These are phyloP conservation scores for Dioszegia hungarica DNA, from an alignment of 768 basidiomycete genomes.

Conservation along the genomic window DNA sequence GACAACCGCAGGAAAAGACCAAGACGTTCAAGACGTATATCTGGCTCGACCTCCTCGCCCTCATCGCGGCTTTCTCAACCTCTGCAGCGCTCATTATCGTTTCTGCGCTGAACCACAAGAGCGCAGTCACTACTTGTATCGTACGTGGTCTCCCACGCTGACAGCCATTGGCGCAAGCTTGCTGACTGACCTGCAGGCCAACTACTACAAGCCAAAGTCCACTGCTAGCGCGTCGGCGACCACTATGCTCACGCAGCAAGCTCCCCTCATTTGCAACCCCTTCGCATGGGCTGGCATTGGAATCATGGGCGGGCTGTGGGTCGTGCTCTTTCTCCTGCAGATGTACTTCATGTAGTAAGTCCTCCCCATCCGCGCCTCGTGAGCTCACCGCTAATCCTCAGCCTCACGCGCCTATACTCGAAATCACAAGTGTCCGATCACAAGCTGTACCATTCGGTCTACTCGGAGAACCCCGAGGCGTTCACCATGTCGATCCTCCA, in stretches of 20 bases:
- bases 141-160: too few species aligned
- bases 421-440: conserved; percentile 72
- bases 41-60: conserved; percentile 26
- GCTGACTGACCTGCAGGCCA: background rate
- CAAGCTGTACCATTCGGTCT: conserved; percentile 69
- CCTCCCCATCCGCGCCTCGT: background rate
- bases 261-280: conserved; percentile 72
- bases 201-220: conserved; percentile 1
- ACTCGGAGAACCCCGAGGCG: conserved; percentile 53
- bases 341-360: conserved; percentile 53
- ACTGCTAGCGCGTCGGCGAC: conserved; percentile 24
- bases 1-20: conserved; percentile 41
- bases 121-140: conserved; percentile 66
- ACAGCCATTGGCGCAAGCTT: background rate
- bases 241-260: conserved; percentile 52
- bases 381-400: conserved; percentile 8
- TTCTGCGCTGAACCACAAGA: conserved; percentile 70
- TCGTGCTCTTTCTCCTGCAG: conserved; percentile 71
- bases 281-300: conserved; percentile 91
- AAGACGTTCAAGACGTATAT: conserved; percentile 43
- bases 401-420: conserved; percentile 62
- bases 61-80: conserved; percentile 62
- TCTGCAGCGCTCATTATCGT: conserved; percentile 76
- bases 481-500: conserved; percentile 48
- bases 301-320: conserved; percentile 83